Conservation (phyloP, 306 rosid species). For the Argentina anserina region DNA sequence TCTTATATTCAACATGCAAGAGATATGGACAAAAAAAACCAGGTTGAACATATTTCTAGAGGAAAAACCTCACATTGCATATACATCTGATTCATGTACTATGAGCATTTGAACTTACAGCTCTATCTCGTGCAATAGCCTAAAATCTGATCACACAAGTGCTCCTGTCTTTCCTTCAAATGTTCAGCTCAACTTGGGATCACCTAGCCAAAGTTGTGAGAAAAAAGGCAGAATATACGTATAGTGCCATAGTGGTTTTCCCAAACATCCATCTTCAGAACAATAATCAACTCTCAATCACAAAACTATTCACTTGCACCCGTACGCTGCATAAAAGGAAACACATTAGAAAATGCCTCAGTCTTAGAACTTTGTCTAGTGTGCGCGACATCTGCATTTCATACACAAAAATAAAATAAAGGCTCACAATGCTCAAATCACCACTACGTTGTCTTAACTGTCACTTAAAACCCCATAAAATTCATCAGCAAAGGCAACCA, state of each 20-base stretch:
- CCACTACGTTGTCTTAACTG: background rate
- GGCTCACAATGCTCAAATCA: background rate
- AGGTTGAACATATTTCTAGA: background rate
- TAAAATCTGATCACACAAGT: background rate
- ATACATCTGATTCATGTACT: background rate
- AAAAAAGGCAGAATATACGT: background rate
- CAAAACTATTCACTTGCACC: slow-evolving; percentile 26
- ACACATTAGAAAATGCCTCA: background rate
- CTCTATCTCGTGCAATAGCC: slow-evolving; percentile 17
- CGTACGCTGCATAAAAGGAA: slow-evolving; percentile 44
- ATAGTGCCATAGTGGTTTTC: slow-evolving; percentile 15
- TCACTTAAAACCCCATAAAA: background rate
- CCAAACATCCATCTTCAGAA: slow-evolving; percentile 13
- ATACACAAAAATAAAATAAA: background rate
- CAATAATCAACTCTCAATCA: slow-evolving; percentile 19
- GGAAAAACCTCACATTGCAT: slow-evolving; percentile 10
- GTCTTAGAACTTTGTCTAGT: background rate
- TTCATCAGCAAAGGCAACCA: background rate
- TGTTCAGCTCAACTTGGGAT: slow-evolving; percentile 7
- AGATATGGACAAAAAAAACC: background rate
- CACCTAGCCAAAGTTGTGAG: slow-evolving; percentile 9
- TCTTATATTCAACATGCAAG: background rate
- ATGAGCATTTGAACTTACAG: slow-evolving; percentile 5
- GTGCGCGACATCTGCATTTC: background rate
- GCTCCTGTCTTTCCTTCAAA: slow-evolving; percentile 10